Percentiles rank a stretch among this genome's conserved stretches.
These are phyloP conservation scores for Odonthalia washingtoniensis DNA, from an alignment of 31 red algal species.

Conservation along the genomic window DNA sequence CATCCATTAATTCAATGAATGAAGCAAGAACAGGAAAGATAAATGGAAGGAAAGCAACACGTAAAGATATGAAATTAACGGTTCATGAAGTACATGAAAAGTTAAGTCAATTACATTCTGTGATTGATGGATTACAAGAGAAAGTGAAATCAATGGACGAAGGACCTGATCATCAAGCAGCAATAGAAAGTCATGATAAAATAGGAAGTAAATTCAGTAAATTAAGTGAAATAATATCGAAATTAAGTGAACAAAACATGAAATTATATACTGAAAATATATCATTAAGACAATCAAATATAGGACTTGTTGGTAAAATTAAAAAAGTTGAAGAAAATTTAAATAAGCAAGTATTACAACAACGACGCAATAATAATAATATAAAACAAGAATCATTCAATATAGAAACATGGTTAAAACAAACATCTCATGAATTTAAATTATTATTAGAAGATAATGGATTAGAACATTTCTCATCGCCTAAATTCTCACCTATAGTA, in stretches of 20 bases:
- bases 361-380: no score
- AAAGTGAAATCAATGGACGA: conserved; percentile 57
- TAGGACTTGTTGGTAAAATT: conserved; percentile 55
- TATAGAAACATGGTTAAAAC: conserved; percentile 47
- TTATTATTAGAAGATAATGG: conserved; percentile 64
- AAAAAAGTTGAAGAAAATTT: conserved; percentile 47
- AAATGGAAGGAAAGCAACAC: not conserved
- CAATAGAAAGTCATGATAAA: conserved; percentile 32
- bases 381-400: conserved; percentile 34
- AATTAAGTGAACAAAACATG: conserved; percentile 55
- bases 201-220: conserved; percentile 64
- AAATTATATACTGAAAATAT: conserved; percentile 61
- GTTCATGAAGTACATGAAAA: conserved; percentile 63
- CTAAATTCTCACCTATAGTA: conserved; percentile 62
- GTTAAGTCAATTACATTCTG: conserved; percentile 62
- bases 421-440: conserved; percentile 61
- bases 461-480: conserved; percentile 65
- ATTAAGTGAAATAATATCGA: conserved; percentile 50
- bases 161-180: conserved; percentile 53
- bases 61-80: conserved; percentile 7
- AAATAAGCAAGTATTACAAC: conserved; percentile 25
- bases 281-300: conserved; percentile 46
- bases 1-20: no score
- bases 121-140: conserved; percentile 60
- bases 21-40: not conserved